These are phyloP conservation scores for Sporothrix mexicana DNA, from an alignment of 2,329 filamentous ascomycete species.

Conservation along the genomic window DNA sequence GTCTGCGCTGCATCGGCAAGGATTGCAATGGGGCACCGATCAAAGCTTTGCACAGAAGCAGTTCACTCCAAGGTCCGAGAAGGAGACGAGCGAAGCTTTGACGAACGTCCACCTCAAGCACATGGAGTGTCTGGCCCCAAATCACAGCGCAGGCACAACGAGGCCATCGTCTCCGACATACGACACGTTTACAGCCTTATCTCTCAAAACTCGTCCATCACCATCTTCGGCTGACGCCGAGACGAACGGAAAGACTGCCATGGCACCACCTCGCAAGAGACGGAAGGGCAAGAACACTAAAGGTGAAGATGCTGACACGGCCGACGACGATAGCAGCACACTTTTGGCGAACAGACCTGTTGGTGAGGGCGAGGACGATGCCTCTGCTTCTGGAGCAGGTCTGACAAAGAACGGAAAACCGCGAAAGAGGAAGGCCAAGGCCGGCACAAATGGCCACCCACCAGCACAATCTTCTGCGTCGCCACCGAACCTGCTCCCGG, in stretches of 20 bases:
- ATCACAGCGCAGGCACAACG: conserved; percentile 64
- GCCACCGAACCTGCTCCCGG: background rate
- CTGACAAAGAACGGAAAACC: conserved; percentile 13
- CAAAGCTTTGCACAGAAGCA: conserved; percentile 60
- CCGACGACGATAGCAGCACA: conserved; percentile 4
- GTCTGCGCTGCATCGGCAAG: background rate
- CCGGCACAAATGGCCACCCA: conserved; percentile 7
- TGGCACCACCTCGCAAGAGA: conserved; percentile 57
- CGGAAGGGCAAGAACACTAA: conserved; percentile 58
- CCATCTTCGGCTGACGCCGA: conserved; percentile 44
- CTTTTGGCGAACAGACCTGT: background rate
- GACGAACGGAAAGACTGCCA: conserved; percentile 44
- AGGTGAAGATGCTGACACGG: background rate
- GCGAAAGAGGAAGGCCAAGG: conserved; percentile 33
- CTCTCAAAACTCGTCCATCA: conserved; percentile 40
- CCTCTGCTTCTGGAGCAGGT: background rate
- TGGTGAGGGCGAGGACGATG: background rate
- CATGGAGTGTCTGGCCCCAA: conserved; percentile 63
- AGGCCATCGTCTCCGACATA: conserved; percentile 61
- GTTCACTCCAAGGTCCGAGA: conserved; percentile 62
- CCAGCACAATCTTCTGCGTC: conserved; percentile 28
- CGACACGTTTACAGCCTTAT: conserved; percentile 37
- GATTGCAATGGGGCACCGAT: conserved; percentile 64
- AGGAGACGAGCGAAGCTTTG: conserved; percentile 64
- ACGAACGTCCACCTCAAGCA: conserved; percentile 61